Evolutionary conservation across 257 asterid species (phyloP).

Genomic region (Ocimum tenuiflorum): DNA sequence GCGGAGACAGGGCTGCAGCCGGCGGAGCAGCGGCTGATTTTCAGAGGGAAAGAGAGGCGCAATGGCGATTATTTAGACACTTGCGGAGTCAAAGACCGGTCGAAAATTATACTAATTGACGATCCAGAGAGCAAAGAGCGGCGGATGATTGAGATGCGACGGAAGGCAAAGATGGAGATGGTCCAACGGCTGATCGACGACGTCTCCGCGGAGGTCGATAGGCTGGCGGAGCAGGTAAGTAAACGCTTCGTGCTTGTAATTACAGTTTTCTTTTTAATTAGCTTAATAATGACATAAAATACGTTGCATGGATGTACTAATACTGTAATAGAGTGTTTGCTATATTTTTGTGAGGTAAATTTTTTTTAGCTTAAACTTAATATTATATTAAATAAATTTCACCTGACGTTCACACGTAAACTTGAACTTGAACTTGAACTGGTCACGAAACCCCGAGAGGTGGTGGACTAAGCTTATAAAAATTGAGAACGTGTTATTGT

Average conservation of each 20-base stretch:
- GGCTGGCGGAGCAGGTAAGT: slow-evolving; percentile 59
- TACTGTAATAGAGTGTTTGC: no score
- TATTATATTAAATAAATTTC: no score
- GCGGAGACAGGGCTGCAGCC: slow-evolving; percentile 52
- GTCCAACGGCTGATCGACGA: slow-evolving; percentile 38
- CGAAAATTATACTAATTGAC: slow-evolving; percentile 47
- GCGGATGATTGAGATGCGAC: slow-evolving; percentile 39
- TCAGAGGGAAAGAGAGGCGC: slow-evolving; percentile 54
- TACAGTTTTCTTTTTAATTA: not conserved
- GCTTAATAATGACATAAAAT: not conserved
- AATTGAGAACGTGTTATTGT: no score
- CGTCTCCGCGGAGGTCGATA: slow-evolving; percentile 40
- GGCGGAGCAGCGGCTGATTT: slow-evolving; percentile 49
- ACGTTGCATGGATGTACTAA: not conserved
- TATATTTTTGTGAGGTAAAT: no score
- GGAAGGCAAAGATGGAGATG: slow-evolving; percentile 50
- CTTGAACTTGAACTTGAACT: no score
- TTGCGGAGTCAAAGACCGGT: slow-evolving; percentile 60
- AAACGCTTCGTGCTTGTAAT: slow-evolving; percentile 1
- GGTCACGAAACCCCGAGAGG: no score
- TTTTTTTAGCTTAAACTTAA: no score
- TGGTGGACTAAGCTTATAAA: not conserved
- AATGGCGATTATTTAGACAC: slow-evolving; percentile 53
- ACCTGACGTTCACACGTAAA: no score
- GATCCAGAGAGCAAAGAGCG: slow-evolving; percentile 50